Evolutionary conservation across 2,329 filamentous ascomycete species (phyloP).

Genomic region (Volutella citrinella): DNA sequence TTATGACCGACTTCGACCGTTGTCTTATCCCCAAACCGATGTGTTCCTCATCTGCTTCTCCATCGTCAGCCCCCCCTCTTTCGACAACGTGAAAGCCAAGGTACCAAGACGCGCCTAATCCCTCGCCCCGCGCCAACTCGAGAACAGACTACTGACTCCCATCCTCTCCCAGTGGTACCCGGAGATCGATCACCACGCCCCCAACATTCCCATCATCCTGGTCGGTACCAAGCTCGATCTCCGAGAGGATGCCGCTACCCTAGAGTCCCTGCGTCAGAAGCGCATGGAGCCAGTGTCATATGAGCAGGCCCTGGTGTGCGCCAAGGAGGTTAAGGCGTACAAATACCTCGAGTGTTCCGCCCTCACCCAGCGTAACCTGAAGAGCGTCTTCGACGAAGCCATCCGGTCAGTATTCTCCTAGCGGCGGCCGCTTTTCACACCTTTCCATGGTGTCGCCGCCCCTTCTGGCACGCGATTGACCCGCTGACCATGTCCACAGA

Average conservation of each 20-base stretch:
- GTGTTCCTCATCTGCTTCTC: slow-evolving; percentile 99
- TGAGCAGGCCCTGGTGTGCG: slow-evolving; percentile 82
- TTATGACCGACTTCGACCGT: slow-evolving; percentile 89
- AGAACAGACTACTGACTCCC: slow-evolving; percentile 11
- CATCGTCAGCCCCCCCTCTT: slow-evolving; percentile 94
- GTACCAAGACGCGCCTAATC: slow-evolving; percentile 48
- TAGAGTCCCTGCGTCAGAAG: slow-evolving; percentile 81
- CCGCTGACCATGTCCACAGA: slow-evolving; percentile 42
- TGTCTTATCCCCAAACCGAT: slow-evolving; percentile 97
- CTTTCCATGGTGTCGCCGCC: too few relatives aligned
- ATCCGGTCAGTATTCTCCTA: slow-evolving; percentile 97
- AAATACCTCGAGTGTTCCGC: slow-evolving; percentile 99
- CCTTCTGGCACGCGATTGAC: too few relatives aligned
- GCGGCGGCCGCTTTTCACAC: slow-evolving; percentile 11
- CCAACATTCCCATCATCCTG: slow-evolving; percentile 91
- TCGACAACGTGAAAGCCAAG: slow-evolving; percentile 99
- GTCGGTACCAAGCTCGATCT: slow-evolving; percentile 97
- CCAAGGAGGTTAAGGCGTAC: slow-evolving; percentile 91
- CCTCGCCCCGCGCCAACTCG: neutral
- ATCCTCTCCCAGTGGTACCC: slow-evolving; percentile 73
- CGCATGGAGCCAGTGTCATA: slow-evolving; percentile 97
- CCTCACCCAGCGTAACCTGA: slow-evolving; percentile 91
- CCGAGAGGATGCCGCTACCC: slow-evolving; percentile 80
- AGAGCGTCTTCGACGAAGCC: slow-evolving; percentile 98
- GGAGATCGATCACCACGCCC: slow-evolving; percentile 95